A percentile compares a stretch with the other conserved stretches of the same genome.
Evolutionary conservation across 108 stramenopile genomes (phyloP).

Genomic region (Nitzschia sp.): DNA sequence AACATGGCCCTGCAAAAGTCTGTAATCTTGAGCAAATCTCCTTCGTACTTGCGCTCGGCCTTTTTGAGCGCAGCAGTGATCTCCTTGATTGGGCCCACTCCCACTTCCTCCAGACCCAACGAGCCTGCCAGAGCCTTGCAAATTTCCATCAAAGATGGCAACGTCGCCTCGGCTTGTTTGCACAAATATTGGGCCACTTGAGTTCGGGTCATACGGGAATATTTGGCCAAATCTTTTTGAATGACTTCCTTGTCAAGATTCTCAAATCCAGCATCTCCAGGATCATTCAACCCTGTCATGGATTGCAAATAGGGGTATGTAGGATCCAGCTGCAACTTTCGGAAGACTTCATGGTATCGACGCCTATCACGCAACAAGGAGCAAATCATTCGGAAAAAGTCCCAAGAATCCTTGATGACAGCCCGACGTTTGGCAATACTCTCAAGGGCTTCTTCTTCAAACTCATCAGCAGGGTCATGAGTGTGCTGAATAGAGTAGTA

Average conservation of each 20-base stretch:
- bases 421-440: constrained; percentile 85
- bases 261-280: constrained; percentile 66
- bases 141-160: constrained; percentile 77
- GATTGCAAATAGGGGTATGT: constrained; percentile 80
- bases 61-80: constrained; percentile 68
- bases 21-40: constrained; percentile 80
- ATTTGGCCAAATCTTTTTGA: constrained; percentile 60
- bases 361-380: constrained; percentile 67
- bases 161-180: constrained; percentile 59
- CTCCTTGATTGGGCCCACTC: constrained; percentile 82
- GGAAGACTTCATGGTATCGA: constrained; percentile 84
- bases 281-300: constrained; percentile 83
- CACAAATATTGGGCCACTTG: constrained; percentile 61
- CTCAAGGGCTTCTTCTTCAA: constrained; percentile 78
- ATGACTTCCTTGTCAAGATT: constrained; percentile 67
- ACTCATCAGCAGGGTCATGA: constrained; percentile 55
- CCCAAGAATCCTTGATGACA: constrained; percentile 87
- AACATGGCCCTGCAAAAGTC: constrained; percentile 81
- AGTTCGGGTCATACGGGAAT: constrained; percentile 55
- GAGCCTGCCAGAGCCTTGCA: constrained; percentile 85
- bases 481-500: constrained; percentile 64
- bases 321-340: constrained; percentile 74
- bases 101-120: constrained; percentile 82
- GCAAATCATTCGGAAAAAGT: constrained; percentile 86
- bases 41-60: constrained; percentile 83